phyloP scores from a whole-genome alignment of 2,329 filamentous ascomycete species.

The Neofusicoccum umdonicola region DNA sequence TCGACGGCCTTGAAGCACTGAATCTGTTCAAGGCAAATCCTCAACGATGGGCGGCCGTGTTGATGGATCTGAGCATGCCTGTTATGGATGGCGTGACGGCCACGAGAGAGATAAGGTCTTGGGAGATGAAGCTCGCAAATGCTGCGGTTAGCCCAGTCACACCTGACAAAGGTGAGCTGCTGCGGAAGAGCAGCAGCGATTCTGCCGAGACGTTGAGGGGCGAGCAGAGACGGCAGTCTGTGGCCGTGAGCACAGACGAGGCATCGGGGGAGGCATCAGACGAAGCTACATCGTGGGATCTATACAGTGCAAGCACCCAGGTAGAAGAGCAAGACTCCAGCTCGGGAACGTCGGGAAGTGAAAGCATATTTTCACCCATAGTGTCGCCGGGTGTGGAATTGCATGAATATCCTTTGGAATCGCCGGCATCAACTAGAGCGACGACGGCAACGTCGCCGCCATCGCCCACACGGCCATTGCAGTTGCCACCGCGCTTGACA shows the following conservation, averaged over 20 bases:
- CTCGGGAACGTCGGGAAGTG: too few species aligned
- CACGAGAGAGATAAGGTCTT: conserved; percentile 44
- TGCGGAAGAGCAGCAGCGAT: background rate
- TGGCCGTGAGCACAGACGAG: background rate
- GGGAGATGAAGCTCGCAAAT: background rate
- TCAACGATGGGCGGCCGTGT: conserved; percentile 27
- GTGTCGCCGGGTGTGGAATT: too few species aligned
- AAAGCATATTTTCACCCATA: too few species aligned
- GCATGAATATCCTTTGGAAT: background rate
- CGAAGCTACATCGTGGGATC: background rate
- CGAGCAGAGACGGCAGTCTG: background rate
- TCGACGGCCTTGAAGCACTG: conserved; percentile 36
- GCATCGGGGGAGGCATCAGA: background rate
- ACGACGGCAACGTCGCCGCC: conserved; percentile 17
- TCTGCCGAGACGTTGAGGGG: background rate
- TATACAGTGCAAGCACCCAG: too few species aligned
- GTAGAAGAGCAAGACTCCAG: too few species aligned
- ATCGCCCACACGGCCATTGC: conserved; percentile 23
- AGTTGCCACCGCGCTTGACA: too few species aligned
- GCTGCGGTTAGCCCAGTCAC: too few species aligned
- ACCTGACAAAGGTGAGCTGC: background rate
- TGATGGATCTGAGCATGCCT: conserved; percentile 57
- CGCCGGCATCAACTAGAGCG: background rate
- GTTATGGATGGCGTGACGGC: conserved; percentile 53
- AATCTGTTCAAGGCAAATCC: conserved; percentile 26